phyloP scores from a whole-genome alignment of 2,329 filamentous ascomycete genomes.

The Fusarium cicatricum region DNA sequence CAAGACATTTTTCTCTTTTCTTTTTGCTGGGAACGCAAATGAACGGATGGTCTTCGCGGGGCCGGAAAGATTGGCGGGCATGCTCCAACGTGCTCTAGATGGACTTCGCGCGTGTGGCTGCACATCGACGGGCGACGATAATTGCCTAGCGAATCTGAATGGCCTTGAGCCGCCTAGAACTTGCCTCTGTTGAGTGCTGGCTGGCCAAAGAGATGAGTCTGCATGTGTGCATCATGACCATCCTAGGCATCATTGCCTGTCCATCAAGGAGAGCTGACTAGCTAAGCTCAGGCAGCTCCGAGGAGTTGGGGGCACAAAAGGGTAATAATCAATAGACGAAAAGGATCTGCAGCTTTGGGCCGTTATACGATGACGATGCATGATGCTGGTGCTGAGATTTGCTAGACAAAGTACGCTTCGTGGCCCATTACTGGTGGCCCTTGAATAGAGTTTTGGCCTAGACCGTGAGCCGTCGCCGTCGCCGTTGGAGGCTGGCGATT shows the following conservation, averaged over 20 bases:
- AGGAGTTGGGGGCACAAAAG: background rate
- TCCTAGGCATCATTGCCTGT: slow-evolving; percentile 27
- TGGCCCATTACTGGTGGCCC: slow-evolving; percentile 1
- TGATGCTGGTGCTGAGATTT: slow-evolving; percentile 15
- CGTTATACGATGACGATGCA: slow-evolving; percentile 30
- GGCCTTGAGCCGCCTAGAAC: slow-evolving; percentile 16
- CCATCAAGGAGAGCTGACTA: slow-evolving; percentile 8
- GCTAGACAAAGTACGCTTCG: background rate
- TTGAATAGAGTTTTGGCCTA: slow-evolving; percentile 11
- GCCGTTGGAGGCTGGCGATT: background rate
- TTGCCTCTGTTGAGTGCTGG: slow-evolving; percentile 12
- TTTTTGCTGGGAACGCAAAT: slow-evolving; percentile 16
- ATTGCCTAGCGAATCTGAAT: slow-evolving; percentile 25
- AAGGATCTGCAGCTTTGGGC: slow-evolving; percentile 8
- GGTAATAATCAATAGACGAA: background rate
- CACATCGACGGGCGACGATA: slow-evolving; percentile 7
- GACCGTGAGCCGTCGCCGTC: background rate
- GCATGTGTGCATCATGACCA: slow-evolving; percentile 31
- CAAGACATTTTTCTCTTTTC: background rate
- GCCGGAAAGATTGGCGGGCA: slow-evolving; percentile 9
- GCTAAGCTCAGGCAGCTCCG: slow-evolving; percentile 2
- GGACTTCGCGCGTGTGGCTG: slow-evolving; percentile 22
- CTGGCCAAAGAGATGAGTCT: slow-evolving; percentile 9
- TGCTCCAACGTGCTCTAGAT: slow-evolving; percentile 14
- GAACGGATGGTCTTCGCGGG: slow-evolving; percentile 15